Evolutionary conservation across 495 filamentous ascomycete species (phyloP), one percentile per base, ranked within the genome.

Genomic region (Jackrogersella multiformis): DNA sequence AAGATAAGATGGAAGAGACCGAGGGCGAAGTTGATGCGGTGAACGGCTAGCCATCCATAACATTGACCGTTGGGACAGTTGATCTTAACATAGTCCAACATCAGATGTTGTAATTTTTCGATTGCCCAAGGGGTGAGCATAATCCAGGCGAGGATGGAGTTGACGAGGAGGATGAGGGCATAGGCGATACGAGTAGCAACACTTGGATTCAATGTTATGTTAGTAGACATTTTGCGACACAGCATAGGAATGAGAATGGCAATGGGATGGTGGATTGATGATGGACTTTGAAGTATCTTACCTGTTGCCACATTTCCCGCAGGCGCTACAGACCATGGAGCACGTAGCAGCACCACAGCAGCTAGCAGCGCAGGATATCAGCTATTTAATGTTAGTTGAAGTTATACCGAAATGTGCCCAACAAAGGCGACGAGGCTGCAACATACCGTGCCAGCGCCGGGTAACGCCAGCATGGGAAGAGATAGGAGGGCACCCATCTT

Each of bases 51-150:
- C 86, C 93, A 99, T 42, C 95, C 95, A 72, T 95, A 89, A 77
- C 95, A 99, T 71, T 94, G 85, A 65, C 96, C 93, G 16, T 92
- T 92, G 35, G 91, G 88, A 74, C 95, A 99, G 68, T 85, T 88
- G 70, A 99, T 95, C 69, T 90, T 90, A 79, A 99, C 93, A 74
- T 97, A 97, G 79, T 98, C 93, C 49, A 99, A 82, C 26, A 93
- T 94, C 46, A 98, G 77, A 66, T 94, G 86, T 74, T 97, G 88
- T 8, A 99, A 82, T 73, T 97, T 97, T 71, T 97, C 93, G 76
- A 97, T 89, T 13, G 95, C 95, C 95, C 96, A 99, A 62, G 93
- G 92, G 7, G 95, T 98, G 84, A 98, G 94, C 93, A 98, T 96
- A 32, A 99, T 91, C 95, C 95, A 99, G 26, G 96, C 94, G 45